These are phyloP conservation scores for Croton setiger DNA, from an alignment of 441 rosid species.

Conservation along the genomic window DNA sequence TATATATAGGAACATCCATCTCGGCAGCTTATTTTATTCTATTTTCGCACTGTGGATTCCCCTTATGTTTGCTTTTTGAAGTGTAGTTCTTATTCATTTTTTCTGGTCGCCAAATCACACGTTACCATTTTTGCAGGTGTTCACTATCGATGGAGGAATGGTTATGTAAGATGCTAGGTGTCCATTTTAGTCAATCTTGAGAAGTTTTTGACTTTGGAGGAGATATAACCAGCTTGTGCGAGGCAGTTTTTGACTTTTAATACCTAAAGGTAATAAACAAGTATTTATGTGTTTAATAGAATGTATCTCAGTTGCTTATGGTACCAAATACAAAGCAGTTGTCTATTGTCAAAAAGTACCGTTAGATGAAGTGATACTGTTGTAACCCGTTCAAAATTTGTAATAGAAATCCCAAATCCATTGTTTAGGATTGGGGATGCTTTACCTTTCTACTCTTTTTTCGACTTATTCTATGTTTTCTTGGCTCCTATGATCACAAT, in stretches of 20 bases:
- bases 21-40: neutral
- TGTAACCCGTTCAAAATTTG: neutral
- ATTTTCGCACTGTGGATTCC: too few relatives aligned
- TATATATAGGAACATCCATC: neutral
- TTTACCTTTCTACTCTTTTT: too few relatives aligned
- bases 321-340: neutral
- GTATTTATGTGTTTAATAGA: constrained; percentile 14
- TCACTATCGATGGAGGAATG: constrained; percentile 94
- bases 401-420: too few relatives aligned
- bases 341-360: neutral
- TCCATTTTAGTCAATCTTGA: too few relatives aligned
- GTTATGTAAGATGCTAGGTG: constrained; percentile 45
- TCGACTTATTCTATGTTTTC: too few relatives aligned
- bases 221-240: constrained; percentile 3
- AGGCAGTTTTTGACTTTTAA: constrained; percentile 11
- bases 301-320: constrained; percentile 12
- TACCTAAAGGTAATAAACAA: neutral
- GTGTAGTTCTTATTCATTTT: neutral
- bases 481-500: too few relatives aligned
- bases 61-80: neutral
- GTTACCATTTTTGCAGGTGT: constrained; percentile 43
- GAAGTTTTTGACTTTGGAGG: neutral
- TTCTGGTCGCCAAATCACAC: constrained; percentile 6
- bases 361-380: neutral
- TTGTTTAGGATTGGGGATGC: too few relatives aligned